Evolutionary conservation across 345 rosid genomes (phyloP).

Genomic region (Pelargonium nanum): DNA sequence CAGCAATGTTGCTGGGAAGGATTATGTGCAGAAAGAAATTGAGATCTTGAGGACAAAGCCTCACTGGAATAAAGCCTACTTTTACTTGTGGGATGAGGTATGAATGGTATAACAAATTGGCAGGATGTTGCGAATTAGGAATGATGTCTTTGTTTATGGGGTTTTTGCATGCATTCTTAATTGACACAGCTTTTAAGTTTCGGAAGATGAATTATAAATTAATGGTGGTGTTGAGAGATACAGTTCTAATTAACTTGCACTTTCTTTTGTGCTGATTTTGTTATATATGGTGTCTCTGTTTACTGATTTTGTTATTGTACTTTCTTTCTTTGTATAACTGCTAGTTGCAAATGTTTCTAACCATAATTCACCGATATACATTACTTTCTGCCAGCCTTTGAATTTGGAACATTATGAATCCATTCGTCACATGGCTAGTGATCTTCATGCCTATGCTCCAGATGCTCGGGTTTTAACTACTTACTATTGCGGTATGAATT

Average conservation of each 20-base stretch:
- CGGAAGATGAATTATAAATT: not conserved
- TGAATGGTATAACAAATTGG: not conserved
- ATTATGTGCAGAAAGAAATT: conserved; percentile 74
- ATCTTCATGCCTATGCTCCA: conserved; percentile 77
- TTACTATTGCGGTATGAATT: conserved; percentile 68
- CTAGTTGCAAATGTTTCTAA: not conserved
- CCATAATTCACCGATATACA: conserved; percentile 4
- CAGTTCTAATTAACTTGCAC: no score
- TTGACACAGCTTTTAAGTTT: not conserved
- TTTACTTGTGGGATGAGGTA: conserved; percentile 98
- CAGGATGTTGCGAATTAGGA: not conserved
- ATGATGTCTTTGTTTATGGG: not conserved
- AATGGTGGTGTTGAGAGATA: not conserved
- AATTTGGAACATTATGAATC: conserved; percentile 80
- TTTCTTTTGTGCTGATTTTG: no score
- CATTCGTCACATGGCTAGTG: conserved; percentile 73
- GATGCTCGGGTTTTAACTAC: conserved; percentile 95
- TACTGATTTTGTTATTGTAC: not conserved
- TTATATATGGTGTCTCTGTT: not conserved
- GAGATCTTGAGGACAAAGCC: conserved; percentile 74
- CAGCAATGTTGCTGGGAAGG: conserved; percentile 56
- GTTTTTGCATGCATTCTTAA: not conserved
- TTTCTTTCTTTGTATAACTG: no score
- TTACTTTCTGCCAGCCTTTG: conserved; percentile 55
- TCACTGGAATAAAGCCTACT: conserved; percentile 96